Evolutionary conservation across 192 early-diverging fungal species (phyloP), one percentile per base, ranked within the genome.

Genomic region (Umbelopsis vinacea): DNA sequence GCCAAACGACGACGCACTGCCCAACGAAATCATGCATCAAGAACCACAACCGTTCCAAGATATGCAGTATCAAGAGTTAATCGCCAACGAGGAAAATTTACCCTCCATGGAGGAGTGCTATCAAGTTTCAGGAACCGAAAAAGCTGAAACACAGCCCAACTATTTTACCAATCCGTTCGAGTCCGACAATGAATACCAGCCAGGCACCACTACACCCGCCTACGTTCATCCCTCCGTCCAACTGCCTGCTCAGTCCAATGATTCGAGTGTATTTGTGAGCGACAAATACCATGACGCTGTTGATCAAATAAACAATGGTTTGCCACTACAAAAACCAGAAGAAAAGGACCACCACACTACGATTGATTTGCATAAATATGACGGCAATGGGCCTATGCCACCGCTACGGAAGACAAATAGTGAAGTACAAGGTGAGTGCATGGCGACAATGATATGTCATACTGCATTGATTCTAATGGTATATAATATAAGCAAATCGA

Each of bases 101-200:
- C 77, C 77, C 2, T 74, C 72, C 0, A 53, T 74, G n/a, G 77
- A 79, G 57, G 77, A 79, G 43, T 46, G 71, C 3, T 50, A 71
- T 54, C 50, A 50, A 21, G 73, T 35, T 10, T 38, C 29, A 40
- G 71, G 33, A 24, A 17, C 53, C 12, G 50, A 66, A 23, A 35
- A 47, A 33, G 33, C 23, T 12, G 71, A 78, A 66, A 47, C 50
- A 54, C 60, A 71, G 40, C 48, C 74, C 38, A 74, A 69, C 35
- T 78, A 78, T 67, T 78, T 78, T 55, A 72, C 73, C 21, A 68
- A 78, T 46, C 76, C 76, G 7, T 78, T 78, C 52, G 76, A 74
- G 46, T 67, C 72, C 2, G 72, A 78, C 47, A 63, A 63, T 63
- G 57, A 63, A 29, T 33, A n/a, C 17, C 29, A 63, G 2, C 17